These are phyloP conservation scores for Aspergillus incahuasiensis DNA, from an alignment of 495 filamentous ascomycete genomes.

Conservation along the genomic window DNA sequence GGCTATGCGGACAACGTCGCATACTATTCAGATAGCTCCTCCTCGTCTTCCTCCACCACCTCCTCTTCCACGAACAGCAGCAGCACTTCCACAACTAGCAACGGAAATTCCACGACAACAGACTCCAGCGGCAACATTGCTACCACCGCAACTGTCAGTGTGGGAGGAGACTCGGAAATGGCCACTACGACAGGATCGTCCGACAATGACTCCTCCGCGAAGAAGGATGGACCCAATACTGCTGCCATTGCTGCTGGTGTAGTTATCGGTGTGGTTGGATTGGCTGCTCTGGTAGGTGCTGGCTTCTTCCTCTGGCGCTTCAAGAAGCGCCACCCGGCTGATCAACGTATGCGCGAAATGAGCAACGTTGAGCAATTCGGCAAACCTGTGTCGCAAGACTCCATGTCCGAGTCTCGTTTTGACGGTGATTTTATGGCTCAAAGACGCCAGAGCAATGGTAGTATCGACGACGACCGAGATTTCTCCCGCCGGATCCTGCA, in stretches of 20 bases:
- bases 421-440: conserved; percentile 82
- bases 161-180: conserved; percentile 30
- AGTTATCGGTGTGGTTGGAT: conserved; percentile 74
- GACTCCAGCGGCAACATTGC: not conserved
- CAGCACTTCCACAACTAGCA: conserved; percentile 5
- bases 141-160: conserved; percentile 22
- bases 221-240: conserved; percentile 48
- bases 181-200: conserved; percentile 30
- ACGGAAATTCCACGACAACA: conserved; percentile 19
- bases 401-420: conserved; percentile 76
- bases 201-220: conserved; percentile 12
- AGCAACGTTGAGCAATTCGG: conserved; percentile 63
- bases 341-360: conserved; percentile 76
- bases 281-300: conserved; percentile 61
- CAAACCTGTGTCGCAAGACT: conserved; percentile 53
- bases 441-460: conserved; percentile 88
- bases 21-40: conserved; percentile 15
- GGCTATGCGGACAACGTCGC: conserved; percentile 30
- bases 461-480: conserved; percentile 96
- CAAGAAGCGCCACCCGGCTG: conserved; percentile 65
- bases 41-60: conserved; percentile 15
- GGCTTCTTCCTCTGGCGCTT: conserved; percentile 72
- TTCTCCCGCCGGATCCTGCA: conserved; percentile 94
- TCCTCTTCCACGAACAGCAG: conserved; percentile 14
- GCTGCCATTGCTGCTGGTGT: conserved; percentile 84